These are phyloP conservation scores for Candida vaughaniae DNA, from an alignment of 805 yeast genomes.

Conservation along the genomic window DNA sequence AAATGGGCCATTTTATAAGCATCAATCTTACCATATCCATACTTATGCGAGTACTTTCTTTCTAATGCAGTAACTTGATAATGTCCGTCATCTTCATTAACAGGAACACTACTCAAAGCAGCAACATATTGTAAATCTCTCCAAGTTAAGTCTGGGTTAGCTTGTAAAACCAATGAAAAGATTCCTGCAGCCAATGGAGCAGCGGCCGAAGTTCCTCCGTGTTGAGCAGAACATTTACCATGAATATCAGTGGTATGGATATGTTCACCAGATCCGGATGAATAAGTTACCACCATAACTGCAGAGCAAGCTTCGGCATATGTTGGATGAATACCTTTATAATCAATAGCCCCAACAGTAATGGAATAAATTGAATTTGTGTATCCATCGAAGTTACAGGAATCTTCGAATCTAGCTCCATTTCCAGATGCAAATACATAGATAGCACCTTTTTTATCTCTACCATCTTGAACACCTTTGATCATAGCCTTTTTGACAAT, in stretches of 20 bases:
- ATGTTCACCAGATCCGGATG: slow-evolving; percentile 86
- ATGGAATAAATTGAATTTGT: slow-evolving; percentile 93
- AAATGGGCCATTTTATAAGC: slow-evolving; percentile 69
- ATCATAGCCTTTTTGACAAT: slow-evolving; percentile 78
- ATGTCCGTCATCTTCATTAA: slow-evolving; percentile 64
- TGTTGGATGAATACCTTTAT: slow-evolving; percentile 79
- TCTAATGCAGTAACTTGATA: slow-evolving; percentile 75
- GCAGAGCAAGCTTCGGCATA: slow-evolving; percentile 95
- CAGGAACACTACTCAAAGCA: slow-evolving; percentile 65
- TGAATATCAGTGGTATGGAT: slow-evolving; percentile 85
- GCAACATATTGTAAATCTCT: slow-evolving; percentile 89
- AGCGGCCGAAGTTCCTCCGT: slow-evolving; percentile 98
- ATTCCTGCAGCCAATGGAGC: slow-evolving; percentile 99
- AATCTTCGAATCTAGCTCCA: slow-evolving; percentile 80
- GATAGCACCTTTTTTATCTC: slow-evolving; percentile 76
- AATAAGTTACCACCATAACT: slow-evolving; percentile 88
- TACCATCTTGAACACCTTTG: slow-evolving; percentile 82
- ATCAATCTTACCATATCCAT: slow-evolving; percentile 91
- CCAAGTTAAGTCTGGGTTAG: slow-evolving; percentile 90
- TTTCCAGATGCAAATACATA: slow-evolving; percentile 97
- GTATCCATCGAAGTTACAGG: slow-evolving; percentile 96
- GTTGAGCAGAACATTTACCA: slow-evolving; percentile 64
- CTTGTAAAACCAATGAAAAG: slow-evolving; percentile 76
- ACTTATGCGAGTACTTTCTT: slow-evolving; percentile 74
- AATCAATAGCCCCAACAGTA: slow-evolving; percentile 92